phyloP scores from a whole-genome alignment of 2,329 filamentous ascomycete species.

The Phaeophleospora eucalypticola region DNA sequence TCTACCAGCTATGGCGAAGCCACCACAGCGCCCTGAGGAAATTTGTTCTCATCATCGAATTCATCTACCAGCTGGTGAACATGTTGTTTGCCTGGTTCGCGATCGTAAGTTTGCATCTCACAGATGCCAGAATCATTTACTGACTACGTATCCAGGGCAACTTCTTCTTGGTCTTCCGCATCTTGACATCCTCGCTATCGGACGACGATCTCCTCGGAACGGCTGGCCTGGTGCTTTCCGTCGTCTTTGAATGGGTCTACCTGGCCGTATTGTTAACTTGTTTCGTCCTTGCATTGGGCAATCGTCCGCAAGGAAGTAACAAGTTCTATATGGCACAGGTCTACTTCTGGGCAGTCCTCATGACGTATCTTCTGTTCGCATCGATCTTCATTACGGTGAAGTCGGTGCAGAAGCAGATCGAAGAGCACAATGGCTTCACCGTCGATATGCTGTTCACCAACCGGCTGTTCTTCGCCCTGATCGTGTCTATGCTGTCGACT shows the following conservation, averaged over 20 bases:
- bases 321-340: conserved; percentile 95
- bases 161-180: conserved; percentile 98
- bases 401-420: conserved; percentile 70
- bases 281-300: conserved; percentile 91
- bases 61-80: conserved; percentile 88
- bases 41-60: conserved; percentile 85
- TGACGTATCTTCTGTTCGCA: conserved; percentile 93
- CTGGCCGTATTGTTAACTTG: conserved; percentile 87
- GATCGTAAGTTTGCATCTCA: conserved; percentile 53
- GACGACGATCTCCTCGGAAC: conserved; percentile 65
- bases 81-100: conserved; percentile 99
- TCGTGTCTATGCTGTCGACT: conserved; percentile 86
- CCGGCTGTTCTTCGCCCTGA: conserved; percentile 84
- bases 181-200: conserved; percentile 82
- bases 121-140: neutral
- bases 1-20: conserved; percentile 92
- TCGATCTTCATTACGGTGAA: conserved; percentile 90
- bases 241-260: conserved; percentile 95
- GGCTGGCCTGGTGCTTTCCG: conserved; percentile 73
- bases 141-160: conserved; percentile 58
- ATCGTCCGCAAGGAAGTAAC: conserved; percentile 89
- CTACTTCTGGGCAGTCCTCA: conserved; percentile 95
- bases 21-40: conserved; percentile 85
- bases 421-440: conserved; percentile 59
- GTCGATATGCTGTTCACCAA: conserved; percentile 76